phyloP scores from a whole-genome alignment of 2,329 filamentous ascomycete genomes.

The Grosmannia serpens region DNA sequence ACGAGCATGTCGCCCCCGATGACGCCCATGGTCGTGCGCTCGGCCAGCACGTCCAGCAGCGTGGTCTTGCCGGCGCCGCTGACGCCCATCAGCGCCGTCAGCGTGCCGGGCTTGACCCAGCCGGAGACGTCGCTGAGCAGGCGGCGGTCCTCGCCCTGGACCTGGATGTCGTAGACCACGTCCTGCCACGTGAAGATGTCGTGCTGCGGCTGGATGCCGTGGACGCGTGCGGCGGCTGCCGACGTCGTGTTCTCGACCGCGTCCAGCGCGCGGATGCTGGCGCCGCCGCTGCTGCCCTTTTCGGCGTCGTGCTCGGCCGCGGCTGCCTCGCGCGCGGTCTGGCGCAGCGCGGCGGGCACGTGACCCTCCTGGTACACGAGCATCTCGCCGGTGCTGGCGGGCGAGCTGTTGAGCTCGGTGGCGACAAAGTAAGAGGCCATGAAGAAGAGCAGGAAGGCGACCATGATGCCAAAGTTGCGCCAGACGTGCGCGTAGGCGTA shows the following conservation, averaged over 20 bases:
- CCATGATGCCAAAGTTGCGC: conserved; percentile 53
- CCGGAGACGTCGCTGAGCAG: conserved; percentile 80
- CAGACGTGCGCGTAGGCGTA: conserved; percentile 52
- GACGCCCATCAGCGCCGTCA: conserved; percentile 88
- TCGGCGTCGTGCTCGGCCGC: neutral
- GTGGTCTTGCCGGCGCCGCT: conserved; percentile 89
- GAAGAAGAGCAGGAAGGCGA: conserved; percentile 42
- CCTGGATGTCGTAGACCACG: conserved; percentile 65
- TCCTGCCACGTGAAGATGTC: conserved; percentile 79
- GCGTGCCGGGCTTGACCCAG: conserved; percentile 83
- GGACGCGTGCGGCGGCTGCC: neutral
- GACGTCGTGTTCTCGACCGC: neutral
- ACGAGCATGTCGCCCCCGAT: conserved; percentile 72
- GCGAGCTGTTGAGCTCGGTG: conserved; percentile 29
- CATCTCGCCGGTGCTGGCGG: neutral
- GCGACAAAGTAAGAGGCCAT: conserved; percentile 41
- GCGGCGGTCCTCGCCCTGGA: conserved; percentile 63
- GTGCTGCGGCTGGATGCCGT: conserved; percentile 40
- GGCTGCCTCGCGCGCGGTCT: conserved; percentile 20
- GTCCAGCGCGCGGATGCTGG: neutral
- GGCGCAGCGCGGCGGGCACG: conserved; percentile 58
- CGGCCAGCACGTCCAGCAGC: conserved; percentile 73
- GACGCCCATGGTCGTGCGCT: conserved; percentile 76
- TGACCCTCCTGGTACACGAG: conserved; percentile 5
- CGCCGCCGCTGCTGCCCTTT: neutral